phyloP scores from a whole-genome alignment of 768 basidiomycete species.

The Pulveroboletus frians region DNA sequence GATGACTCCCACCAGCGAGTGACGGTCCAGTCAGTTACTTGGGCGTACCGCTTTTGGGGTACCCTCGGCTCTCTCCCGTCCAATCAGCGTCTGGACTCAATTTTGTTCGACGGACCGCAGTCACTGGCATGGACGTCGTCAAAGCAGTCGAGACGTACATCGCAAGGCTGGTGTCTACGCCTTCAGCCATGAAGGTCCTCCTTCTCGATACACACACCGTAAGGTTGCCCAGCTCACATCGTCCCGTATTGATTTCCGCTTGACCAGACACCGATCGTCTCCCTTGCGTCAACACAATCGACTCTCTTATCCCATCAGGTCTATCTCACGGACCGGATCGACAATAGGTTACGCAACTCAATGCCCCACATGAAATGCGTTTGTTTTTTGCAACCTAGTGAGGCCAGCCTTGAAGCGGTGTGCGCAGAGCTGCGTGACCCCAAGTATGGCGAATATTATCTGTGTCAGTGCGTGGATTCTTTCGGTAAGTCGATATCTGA shows the following conservation, averaged over 20 bases:
- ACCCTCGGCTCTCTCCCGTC: background rate
- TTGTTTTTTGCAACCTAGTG: slow-evolving; percentile 82
- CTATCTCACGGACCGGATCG: slow-evolving; percentile 95
- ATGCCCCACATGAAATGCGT: slow-evolving; percentile 98
- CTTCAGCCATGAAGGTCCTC: slow-evolving; percentile 90
- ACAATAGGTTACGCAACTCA: slow-evolving; percentile 85
- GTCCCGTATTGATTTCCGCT: slow-evolving; percentile 3
- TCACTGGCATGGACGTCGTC: slow-evolving; percentile 77
- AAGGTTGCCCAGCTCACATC: slow-evolving; percentile 20
- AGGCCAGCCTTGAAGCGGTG: slow-evolving; percentile 77
- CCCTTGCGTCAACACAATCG: slow-evolving; percentile 90
- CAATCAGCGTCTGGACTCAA: background rate
- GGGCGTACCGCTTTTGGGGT: slow-evolving; percentile 2
- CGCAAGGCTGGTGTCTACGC: slow-evolving; percentile 79
- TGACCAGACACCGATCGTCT: slow-evolving; percentile 89
- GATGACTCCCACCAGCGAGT: background rate
- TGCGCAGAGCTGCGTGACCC: slow-evolving; percentile 83
- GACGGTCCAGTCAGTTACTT: background rate
- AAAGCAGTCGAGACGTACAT: slow-evolving; percentile 95
- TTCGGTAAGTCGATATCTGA: slow-evolving; percentile 15
- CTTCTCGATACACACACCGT: slow-evolving; percentile 94
- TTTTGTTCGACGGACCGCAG: background rate
- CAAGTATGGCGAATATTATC: slow-evolving; percentile 96
- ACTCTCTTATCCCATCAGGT: slow-evolving; percentile 91
- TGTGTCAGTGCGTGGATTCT: slow-evolving; percentile 90